phyloP scores from a whole-genome alignment of 2,329 filamentous ascomycete species.

The Arachnopeziza araneosa region DNA sequence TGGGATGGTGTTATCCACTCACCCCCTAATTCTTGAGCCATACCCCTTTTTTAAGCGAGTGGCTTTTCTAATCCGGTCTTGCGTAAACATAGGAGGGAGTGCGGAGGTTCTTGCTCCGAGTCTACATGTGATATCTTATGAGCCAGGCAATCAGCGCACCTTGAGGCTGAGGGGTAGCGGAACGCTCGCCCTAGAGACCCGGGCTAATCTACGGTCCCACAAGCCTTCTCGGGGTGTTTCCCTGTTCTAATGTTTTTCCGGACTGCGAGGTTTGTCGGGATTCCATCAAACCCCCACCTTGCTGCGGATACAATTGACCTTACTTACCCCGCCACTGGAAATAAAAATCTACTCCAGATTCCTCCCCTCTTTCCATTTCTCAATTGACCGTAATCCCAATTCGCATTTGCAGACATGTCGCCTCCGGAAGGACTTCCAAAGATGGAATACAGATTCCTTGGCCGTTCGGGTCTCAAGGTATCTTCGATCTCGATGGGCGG shows the following conservation, averaged over 20 bases:
- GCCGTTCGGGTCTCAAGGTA: conserved; percentile 66
- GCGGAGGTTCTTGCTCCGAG: too few species aligned
- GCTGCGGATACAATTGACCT: neutral
- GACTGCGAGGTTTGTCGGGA: too few species aligned
- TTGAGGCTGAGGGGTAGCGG: too few species aligned
- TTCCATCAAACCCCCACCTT: too few species aligned
- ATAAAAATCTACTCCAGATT: neutral
- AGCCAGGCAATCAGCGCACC: too few species aligned
- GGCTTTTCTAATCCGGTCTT: neutral
- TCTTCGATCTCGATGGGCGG: conserved; percentile 67
- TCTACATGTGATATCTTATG: too few species aligned
- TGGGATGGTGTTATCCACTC: neutral
- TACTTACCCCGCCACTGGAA: neutral
- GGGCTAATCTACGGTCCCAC: too few species aligned
- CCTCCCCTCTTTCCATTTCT: neutral
- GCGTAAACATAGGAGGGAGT: neutral
- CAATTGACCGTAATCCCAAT: conserved; percentile 1
- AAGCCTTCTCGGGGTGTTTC: too few species aligned
- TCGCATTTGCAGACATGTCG: conserved; percentile 14
- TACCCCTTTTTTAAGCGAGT: neutral
- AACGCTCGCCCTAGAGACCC: too few species aligned
- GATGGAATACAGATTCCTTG: conserved; percentile 69
- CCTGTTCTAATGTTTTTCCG: too few species aligned
- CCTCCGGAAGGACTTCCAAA: conserved; percentile 38
- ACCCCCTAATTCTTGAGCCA: neutral